phyloP scores from a whole-genome alignment of 306 rosid genomes.

The Lathyrus oleraceus region DNA sequence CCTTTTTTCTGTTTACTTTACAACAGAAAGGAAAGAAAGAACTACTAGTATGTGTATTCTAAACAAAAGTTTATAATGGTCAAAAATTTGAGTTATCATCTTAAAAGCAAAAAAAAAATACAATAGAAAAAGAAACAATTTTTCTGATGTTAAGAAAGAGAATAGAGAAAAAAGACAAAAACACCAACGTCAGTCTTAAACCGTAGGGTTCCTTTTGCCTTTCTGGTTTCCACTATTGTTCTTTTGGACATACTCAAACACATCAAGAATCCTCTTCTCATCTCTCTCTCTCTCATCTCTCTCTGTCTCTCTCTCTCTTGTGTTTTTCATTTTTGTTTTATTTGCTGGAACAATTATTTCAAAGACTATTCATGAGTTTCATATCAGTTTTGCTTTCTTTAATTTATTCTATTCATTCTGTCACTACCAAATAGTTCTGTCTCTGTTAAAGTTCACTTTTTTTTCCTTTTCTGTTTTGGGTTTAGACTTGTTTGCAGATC shows the following conservation, averaged over 20 bases:
- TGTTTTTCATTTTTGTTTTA: conserved; percentile 5
- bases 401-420: conserved; percentile 27
- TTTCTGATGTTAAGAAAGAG: conserved; percentile 47
- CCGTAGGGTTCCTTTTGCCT: conserved; percentile 55
- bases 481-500: conserved; percentile 45
- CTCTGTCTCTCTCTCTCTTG: conserved; percentile 34
- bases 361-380: conserved; percentile 33
- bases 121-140: neutral
- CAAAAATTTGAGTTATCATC: conserved; percentile 33
- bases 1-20: conserved; percentile 53
- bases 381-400: conserved; percentile 32
- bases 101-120: conserved; percentile 31
- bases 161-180: conserved; percentile 88
- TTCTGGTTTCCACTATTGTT: conserved; percentile 42
- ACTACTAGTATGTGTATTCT: conserved; percentile 37
- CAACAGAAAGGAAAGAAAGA: conserved; percentile 45
- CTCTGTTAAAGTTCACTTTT: conserved; percentile 28
- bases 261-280: conserved; percentile 33
- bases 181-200: conserved; percentile 68
- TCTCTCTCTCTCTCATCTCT: conserved; percentile 27
- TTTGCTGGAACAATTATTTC: conserved; percentile 29
- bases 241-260: conserved; percentile 45
- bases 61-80: conserved; percentile 44
- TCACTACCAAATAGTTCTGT: conserved; percentile 5
- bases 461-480: conserved; percentile 31